phyloP scores from a whole-genome alignment of 1,284 basidiomycete species.

The Trichosporon inkin region DNA sequence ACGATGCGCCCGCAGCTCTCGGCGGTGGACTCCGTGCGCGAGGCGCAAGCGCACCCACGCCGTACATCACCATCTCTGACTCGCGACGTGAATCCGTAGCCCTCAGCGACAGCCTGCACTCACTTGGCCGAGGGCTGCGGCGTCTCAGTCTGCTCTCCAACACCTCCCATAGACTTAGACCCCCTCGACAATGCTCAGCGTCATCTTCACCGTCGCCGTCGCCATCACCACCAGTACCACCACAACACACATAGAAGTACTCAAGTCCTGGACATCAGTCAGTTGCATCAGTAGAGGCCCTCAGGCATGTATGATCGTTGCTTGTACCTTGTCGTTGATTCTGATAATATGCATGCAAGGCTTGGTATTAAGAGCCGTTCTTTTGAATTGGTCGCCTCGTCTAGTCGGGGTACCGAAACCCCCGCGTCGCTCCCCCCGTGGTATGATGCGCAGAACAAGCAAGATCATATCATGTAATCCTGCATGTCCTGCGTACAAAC shows the following conservation, averaged over 20 bases:
- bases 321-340: neutral
- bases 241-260: neutral
- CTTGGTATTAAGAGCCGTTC: neutral
- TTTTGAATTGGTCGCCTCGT: neutral
- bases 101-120: neutral
- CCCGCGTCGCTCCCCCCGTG: neutral
- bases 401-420: neutral
- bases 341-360: neutral
- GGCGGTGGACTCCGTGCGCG: neutral
- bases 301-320: neutral
- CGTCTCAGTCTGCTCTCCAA: neutral
- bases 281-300: neutral
- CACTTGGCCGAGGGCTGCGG: neutral
- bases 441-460: neutral
- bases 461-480: constrained; percentile 16
- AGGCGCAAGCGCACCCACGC: neutral
- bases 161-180: neutral
- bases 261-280: neutral
- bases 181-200: neutral
- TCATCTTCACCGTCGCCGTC: neutral
- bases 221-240: neutral
- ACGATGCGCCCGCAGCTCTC: neutral
- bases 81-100: neutral
- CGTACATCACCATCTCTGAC: neutral
- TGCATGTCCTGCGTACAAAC: constrained; percentile 28